These are phyloP conservation scores for Mortierella antarctica DNA, from an alignment of 192 early-diverging fungal species.

Conservation along the genomic window DNA sequence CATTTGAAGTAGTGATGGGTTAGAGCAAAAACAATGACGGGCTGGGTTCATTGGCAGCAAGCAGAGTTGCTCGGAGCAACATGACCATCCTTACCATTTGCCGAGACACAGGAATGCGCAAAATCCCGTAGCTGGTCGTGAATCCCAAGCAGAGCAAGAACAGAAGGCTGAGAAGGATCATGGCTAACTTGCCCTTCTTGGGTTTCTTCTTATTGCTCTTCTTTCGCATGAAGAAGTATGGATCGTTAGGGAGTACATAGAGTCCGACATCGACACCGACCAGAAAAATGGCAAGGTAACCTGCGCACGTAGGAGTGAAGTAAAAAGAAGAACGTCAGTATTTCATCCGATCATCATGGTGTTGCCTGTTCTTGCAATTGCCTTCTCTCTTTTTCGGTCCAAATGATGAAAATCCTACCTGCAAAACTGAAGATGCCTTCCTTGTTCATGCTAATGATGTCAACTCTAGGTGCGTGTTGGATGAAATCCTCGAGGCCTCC, in stretches of 20 bases:
- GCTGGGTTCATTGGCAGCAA: not conserved
- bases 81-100: slow-evolving; percentile 64
- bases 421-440: slow-evolving; percentile 90
- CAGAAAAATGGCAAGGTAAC: slow-evolving; percentile 87
- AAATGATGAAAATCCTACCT: slow-evolving; percentile 54
- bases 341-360: not conserved
- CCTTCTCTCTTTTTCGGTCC: not conserved
- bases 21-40: not conserved
- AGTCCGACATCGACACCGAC: slow-evolving; percentile 80
- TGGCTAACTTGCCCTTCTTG: slow-evolving; percentile 54
- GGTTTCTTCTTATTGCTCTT: slow-evolving; percentile 55
- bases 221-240: slow-evolving; percentile 50
- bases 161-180: slow-evolving; percentile 58
- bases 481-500: slow-evolving; percentile 79
- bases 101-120: slow-evolving; percentile 73
- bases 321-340: not conserved
- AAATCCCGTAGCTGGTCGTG: slow-evolving; percentile 61
- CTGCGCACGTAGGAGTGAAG: slow-evolving; percentile 36
- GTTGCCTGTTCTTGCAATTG: not conserved
- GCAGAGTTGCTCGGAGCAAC: not conserved
- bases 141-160: slow-evolving; percentile 60
- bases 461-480: slow-evolving; percentile 75
- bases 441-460: slow-evolving; percentile 85
- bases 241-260: slow-evolving; percentile 62
- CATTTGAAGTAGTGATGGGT: not conserved